Evolutionary conservation across 768 basidiomycete genomes (phyloP), one percentile per base, ranked within the genome.

Genomic region (Asterophora parasitica): DNA sequence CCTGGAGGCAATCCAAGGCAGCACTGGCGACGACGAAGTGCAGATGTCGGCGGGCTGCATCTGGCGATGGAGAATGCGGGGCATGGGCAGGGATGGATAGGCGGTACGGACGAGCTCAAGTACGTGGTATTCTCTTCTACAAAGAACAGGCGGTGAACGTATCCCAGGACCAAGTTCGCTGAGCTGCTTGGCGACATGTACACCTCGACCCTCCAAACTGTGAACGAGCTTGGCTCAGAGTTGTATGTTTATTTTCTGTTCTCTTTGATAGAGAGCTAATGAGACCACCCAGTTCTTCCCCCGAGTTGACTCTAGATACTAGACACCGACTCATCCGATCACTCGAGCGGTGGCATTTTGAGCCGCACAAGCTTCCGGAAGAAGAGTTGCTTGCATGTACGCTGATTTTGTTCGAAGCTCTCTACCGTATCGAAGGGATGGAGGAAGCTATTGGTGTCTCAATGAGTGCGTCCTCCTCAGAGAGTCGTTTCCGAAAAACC

Each of bases 31-130:
- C 73, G 92, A 44, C 72, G 88, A 39, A 92, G 88, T 61, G 91
- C 93, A 47, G 93, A 97, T 65, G 77, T 90, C 35, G 93, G 93
- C 10, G 93, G 92, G 27, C 76, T 97, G 49, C 81, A 84, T 48
- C 82, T 92, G 41, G 91, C 92, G 0, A 78, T 88, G 42, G 73
- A 69, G 48, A 79, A 78, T 54, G 70, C 65, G 39, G 79, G 78
- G 35, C 70, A 78, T 50, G 85, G 88, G 20, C 78, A 81, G 58
- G 86, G 86, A 31, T 86, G 88, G 85, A 75, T 82, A 50, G 72
- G 69, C 35, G 77, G 62, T 59, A 68, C 42, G 56, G 77, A 56
- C 40, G 71, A 63, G 66, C 72, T 70, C 61, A 66, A 69, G 84
- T 85, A 59, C 58, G 79, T 67, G 42, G 46, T 26, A 28, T 52